phyloP scores from a whole-genome alignment of 495 filamentous ascomycete species.

The Penicillium bovifimosum region DNA sequence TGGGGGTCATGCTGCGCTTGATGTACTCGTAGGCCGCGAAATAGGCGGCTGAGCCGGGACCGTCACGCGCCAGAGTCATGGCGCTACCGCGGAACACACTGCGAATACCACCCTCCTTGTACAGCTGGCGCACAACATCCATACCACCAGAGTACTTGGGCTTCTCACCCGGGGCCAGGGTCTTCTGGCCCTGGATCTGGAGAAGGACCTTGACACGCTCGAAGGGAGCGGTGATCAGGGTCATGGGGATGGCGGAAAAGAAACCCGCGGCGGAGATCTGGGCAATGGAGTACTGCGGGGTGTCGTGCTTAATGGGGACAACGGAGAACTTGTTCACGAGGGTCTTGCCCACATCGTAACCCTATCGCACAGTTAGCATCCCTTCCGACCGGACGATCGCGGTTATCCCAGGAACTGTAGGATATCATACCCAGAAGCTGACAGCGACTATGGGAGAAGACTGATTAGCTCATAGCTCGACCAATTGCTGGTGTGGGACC shows the following conservation, averaged over 20 bases:
- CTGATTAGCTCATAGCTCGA: constrained; percentile 6
- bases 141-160: constrained; percentile 83
- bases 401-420: neutral
- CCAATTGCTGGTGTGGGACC: neutral
- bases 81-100: constrained; percentile 86
- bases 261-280: constrained; percentile 92
- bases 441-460: constrained; percentile 66
- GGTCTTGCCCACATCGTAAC: constrained; percentile 90
- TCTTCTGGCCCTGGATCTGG: constrained; percentile 93
- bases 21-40: constrained; percentile 96
- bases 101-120: constrained; percentile 82
- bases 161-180: constrained; percentile 79
- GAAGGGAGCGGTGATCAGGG: constrained; percentile 93
- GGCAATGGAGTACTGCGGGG: constrained; percentile 64
- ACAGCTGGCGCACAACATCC: constrained; percentile 94
- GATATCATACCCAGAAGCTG: constrained; percentile 72
- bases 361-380: constrained; percentile 40
- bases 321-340: constrained; percentile 66
- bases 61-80: constrained; percentile 90
- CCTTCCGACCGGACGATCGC: neutral
- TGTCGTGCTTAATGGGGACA: constrained; percentile 55
- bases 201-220: constrained; percentile 98
- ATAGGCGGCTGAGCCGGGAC: constrained; percentile 88
- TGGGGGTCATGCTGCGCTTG: constrained; percentile 81
- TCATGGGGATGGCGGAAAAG: constrained; percentile 98